Evolutionary conservation across 2,329 filamentous ascomycete species (phyloP).

Genomic region (Epicoccum sorghinum): DNA sequence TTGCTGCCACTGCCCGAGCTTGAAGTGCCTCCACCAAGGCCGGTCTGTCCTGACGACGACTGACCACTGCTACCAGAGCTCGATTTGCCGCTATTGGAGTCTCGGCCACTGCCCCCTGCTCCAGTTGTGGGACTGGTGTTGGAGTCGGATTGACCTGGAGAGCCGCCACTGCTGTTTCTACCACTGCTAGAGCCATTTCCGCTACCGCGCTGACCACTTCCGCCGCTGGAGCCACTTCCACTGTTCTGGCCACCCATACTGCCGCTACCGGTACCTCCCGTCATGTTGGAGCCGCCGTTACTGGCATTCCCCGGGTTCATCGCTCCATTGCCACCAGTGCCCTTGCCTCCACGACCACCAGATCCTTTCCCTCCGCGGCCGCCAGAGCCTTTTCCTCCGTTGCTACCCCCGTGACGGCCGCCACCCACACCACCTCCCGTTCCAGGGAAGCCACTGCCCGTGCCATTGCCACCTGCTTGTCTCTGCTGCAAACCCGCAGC

Average conservation of each 20-base stretch:
- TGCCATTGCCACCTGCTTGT: neutral
- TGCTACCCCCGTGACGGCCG: neutral
- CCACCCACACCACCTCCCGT: neutral
- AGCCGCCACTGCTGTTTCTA: neutral
- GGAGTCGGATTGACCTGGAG: neutral
- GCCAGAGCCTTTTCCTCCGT: neutral
- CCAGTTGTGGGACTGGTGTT: neutral
- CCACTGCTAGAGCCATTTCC: neutral
- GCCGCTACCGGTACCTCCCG: no score
- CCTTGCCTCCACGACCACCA: neutral
- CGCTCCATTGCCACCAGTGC: neutral
- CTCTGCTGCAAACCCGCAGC: slow-evolving; percentile 1
- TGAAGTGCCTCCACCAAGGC: neutral
- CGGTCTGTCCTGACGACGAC: neutral
- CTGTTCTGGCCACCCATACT: neutral
- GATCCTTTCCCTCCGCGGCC: neutral
- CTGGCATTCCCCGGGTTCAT: no score
- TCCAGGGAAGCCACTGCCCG: neutral
- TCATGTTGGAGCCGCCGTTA: neutral
- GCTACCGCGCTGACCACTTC: neutral
- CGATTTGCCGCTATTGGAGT: neutral
- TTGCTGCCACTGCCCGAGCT: neutral
- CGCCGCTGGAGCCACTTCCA: neutral
- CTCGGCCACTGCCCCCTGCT: neutral
- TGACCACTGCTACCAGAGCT: neutral